Percentiles rank a stretch among this genome's conserved stretches.
Evolutionary conservation across 345 rosid species (phyloP).

Genomic region (Adansonia digitata): DNA sequence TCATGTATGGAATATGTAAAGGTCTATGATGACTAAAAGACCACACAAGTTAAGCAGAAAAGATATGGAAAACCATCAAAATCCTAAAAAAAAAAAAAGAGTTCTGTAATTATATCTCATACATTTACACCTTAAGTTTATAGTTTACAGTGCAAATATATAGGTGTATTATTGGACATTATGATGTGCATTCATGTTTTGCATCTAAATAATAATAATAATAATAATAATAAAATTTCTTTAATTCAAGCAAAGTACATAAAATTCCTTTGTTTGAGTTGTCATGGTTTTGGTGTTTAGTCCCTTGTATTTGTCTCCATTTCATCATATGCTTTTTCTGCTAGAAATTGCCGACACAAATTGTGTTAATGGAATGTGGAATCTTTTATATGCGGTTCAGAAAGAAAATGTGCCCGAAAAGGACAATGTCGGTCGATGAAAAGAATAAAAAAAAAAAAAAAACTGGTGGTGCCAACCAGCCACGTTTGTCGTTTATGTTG

Average conservation of each 20-base stretch:
- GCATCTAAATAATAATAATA: slow-evolving; percentile 1
- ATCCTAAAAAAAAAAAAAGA: not conserved
- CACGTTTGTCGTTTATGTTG: too few relatives aligned
- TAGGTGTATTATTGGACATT: not conserved
- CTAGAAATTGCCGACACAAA: not conserved
- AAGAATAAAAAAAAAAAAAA: too few relatives aligned
- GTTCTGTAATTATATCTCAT: slow-evolving; percentile 23
- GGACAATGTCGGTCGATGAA: too few relatives aligned
- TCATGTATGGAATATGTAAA: slow-evolving; percentile 8
- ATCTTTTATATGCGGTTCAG: too few relatives aligned
- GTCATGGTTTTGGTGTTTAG: not conserved
- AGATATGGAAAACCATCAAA: not conserved
- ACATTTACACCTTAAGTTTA: slow-evolving; percentile 6
- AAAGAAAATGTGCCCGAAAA: too few relatives aligned
- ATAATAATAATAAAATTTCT: not conserved
- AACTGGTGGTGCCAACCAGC: too few relatives aligned
- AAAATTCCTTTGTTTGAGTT: not conserved
- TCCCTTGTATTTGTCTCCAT: not conserved
- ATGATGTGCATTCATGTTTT: slow-evolving; percentile 11
- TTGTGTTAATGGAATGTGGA: not conserved
- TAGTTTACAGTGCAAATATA: slow-evolving; percentile 14
- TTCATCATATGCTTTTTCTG: not conserved
- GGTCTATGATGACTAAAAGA: slow-evolving; percentile 2
- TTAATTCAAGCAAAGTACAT: not conserved
- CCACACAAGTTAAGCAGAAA: not conserved